Conservation (phyloP, 2,329 filamentous ascomycete species). For the Endoconidiophora laricicola region DNA sequence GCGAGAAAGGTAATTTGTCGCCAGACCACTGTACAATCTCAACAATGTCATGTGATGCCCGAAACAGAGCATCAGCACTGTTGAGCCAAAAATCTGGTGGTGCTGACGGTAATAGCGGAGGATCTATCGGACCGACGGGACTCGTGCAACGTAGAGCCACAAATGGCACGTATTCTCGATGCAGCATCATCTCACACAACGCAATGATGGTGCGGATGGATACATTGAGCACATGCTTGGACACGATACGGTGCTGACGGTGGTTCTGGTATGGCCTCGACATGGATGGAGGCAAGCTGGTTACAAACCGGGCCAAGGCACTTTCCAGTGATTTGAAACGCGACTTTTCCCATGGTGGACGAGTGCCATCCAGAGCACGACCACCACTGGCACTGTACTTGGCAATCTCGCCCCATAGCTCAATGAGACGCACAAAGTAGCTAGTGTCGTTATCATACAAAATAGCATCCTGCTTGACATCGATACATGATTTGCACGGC, state of each 20-base stretch:
- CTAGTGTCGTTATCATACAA: slow-evolving; percentile 32
- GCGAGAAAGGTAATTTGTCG: slow-evolving; percentile 48
- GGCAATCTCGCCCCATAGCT: slow-evolving; percentile 43
- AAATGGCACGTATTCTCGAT: slow-evolving; percentile 18
- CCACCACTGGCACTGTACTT: slow-evolving; percentile 36
- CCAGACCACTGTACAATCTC: slow-evolving; percentile 47
- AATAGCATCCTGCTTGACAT: slow-evolving; percentile 14
- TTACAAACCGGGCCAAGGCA: slow-evolving; percentile 14
- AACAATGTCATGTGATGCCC: slow-evolving; percentile 44
- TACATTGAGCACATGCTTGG: background rate
- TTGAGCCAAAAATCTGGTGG: slow-evolving; percentile 40
- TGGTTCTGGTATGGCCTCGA: background rate
- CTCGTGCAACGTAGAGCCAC: slow-evolving; percentile 23
- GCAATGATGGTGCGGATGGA: slow-evolving; percentile 45
- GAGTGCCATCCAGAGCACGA: slow-evolving; percentile 29
- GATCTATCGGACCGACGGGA: slow-evolving; percentile 40
- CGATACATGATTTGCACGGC: slow-evolving; percentile 8
- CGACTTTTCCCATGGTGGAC: slow-evolving; percentile 43
- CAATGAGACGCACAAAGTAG: slow-evolving; percentile 39
- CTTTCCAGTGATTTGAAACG: slow-evolving; percentile 36
- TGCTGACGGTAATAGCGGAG: slow-evolving; percentile 8
- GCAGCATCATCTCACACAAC: slow-evolving; percentile 43
- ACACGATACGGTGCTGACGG: background rate
- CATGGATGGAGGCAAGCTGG: background rate
- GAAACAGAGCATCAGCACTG: slow-evolving; percentile 46